Conservation (phyloP, 148 eudicot species). For the Bassia scoparia region DNA sequence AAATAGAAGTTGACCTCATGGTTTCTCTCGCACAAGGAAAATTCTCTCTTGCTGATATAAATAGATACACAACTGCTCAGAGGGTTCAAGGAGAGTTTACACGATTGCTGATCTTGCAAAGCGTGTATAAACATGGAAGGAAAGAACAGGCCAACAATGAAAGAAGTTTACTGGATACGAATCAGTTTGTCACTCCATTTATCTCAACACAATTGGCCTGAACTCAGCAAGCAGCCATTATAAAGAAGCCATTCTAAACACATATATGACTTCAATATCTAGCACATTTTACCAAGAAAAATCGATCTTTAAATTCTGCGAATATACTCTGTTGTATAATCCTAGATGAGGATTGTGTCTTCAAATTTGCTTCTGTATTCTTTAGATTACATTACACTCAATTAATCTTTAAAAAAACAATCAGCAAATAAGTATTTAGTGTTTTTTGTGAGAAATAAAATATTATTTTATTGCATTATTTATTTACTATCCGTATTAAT, state of each 20-base stretch:
- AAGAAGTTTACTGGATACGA: constrained; percentile 23
- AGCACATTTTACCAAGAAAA: not conserved
- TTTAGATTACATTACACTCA: no score
- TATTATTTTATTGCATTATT: no score
- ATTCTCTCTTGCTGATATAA: constrained; percentile 13
- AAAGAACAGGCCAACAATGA: constrained; percentile 30
- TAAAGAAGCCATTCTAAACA: not conserved
- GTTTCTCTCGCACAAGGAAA: constrained; percentile 20
- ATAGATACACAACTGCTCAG: constrained; percentile 17
- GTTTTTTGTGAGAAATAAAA: no score
- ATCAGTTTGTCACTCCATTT: constrained; percentile 22
- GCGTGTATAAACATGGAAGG: constrained; percentile 26
- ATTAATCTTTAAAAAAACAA: no score
- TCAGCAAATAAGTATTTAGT: no score
- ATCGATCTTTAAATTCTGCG: not conserved
- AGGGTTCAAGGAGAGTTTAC: constrained; percentile 19
- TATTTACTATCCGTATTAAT: no score
- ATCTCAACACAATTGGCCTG: not conserved
- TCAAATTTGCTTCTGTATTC: no score
- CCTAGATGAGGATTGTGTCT: not conserved
- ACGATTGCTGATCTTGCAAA: constrained; percentile 21
- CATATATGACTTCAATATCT: not conserved
- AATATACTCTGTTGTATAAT: not conserved
- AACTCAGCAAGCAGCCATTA: not conserved
- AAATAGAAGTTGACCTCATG: constrained; percentile 19